A percentile compares a stretch with the other conserved stretches of the same genome.
These are phyloP conservation scores for carrot (Daucus carota) DNA, from an alignment of 129 eudicot genomes.

Conservation along the genomic window DNA sequence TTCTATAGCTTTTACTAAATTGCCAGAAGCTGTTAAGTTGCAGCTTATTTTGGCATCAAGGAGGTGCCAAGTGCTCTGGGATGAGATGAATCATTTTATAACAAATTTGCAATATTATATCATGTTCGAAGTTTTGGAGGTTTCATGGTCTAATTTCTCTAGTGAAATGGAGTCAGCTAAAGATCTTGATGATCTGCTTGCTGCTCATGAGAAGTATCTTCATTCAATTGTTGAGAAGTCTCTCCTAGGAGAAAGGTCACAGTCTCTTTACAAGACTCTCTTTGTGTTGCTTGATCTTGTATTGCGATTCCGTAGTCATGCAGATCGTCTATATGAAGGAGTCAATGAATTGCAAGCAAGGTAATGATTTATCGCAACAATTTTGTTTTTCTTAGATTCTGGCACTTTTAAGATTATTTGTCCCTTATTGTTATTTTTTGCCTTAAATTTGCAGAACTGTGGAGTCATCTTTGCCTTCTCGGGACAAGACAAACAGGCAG, in stretches of 20 bases:
- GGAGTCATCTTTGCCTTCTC: slow-evolving; percentile 36
- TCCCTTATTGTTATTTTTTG: slow-evolving; percentile 11
- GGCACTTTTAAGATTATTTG: not conserved
- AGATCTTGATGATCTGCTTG: slow-evolving; percentile 94
- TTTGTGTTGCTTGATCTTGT: slow-evolving; percentile 87
- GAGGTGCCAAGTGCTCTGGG: slow-evolving; percentile 92
- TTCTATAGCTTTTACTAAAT: slow-evolving; percentile 58
- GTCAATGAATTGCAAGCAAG: slow-evolving; percentile 83
- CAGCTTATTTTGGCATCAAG: slow-evolving; percentile 66
- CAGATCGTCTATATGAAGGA: slow-evolving; percentile 91
- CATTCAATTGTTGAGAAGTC: slow-evolving; percentile 92
- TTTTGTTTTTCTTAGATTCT: not conserved
- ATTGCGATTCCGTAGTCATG: slow-evolving; percentile 73
- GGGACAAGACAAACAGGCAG: slow-evolving; percentile 36
- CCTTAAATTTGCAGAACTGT: slow-evolving; percentile 38
- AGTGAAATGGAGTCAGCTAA: slow-evolving; percentile 93
- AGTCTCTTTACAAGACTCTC: slow-evolving; percentile 58
- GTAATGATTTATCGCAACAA: slow-evolving; percentile 30
- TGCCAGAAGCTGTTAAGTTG: slow-evolving; percentile 62
- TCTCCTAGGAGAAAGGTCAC: slow-evolving; percentile 87
- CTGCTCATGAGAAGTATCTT: slow-evolving; percentile 96
- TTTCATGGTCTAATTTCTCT: slow-evolving; percentile 82
- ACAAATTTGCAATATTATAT: slow-evolving; percentile 92
- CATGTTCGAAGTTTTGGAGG: slow-evolving; percentile 98
- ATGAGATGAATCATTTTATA: slow-evolving; percentile 93